A percentile compares a stretch with the other conserved stretches of the same genome.
Conservation (phyloP, 768 basidiomycete genomes). For the Cubamyces lactineus region DNA sequence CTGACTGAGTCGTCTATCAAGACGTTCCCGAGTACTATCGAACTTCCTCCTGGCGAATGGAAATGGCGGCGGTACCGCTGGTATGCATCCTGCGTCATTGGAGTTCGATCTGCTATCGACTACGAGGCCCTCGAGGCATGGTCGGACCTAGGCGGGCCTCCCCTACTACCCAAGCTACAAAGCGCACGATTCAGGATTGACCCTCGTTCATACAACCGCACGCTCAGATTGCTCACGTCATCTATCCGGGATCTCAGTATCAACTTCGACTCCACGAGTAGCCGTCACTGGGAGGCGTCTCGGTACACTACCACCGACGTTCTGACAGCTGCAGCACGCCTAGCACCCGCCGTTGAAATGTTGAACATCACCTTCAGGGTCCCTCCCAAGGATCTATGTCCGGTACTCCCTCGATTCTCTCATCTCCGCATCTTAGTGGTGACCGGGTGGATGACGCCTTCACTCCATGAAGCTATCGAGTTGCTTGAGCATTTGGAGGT, state of each 20-base stretch:
- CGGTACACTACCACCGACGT: neutral
- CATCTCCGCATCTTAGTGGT: slow-evolving; percentile 10
- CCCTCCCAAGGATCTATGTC: neutral
- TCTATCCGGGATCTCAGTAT: slow-evolving; percentile 3
- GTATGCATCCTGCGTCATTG: slow-evolving; percentile 10
- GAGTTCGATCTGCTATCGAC: slow-evolving; percentile 5
- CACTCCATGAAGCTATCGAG: slow-evolving; percentile 7
- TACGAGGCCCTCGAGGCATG: slow-evolving; percentile 10
- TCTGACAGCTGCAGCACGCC: neutral
- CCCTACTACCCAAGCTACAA: slow-evolving; percentile 1
- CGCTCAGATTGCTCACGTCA: slow-evolving; percentile 1
- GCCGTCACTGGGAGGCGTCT: neutral
- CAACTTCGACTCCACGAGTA: slow-evolving; percentile 3
- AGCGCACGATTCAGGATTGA: slow-evolving; percentile 2
- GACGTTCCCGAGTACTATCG: neutral
- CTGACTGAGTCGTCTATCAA: neutral
- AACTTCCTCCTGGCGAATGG: neutral
- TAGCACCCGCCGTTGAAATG: slow-evolving; percentile 1
- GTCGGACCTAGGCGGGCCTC: slow-evolving; percentile 12
- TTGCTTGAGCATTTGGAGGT: slow-evolving; percentile 1
- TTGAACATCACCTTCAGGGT: slow-evolving; percentile 9
- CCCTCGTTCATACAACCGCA: slow-evolving; percentile 6
- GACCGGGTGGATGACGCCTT: slow-evolving; percentile 13
- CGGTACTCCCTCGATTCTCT: slow-evolving; percentile 1
- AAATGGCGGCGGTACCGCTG: slow-evolving; percentile 14